A percentile compares a stretch with the other conserved stretches of the same genome.
Conservation (phyloP, 805 yeast species). For the Blastobotrys terrestris region DNA sequence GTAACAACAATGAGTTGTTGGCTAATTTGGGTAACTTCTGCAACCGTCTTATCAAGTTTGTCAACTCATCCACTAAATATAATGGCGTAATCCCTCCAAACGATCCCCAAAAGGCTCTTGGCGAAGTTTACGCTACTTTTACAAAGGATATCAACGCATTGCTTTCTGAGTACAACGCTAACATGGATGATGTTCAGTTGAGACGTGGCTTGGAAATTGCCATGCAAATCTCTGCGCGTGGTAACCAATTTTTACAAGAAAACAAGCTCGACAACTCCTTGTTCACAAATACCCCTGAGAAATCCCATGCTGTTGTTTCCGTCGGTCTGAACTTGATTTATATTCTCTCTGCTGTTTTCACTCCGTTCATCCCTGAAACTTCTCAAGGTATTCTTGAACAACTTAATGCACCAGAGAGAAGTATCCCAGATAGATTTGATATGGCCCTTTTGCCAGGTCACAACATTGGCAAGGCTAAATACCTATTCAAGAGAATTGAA, state of each 20-base stretch:
- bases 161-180: constrained; percentile 54
- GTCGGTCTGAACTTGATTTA: constrained; percentile 86
- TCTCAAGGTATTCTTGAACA: constrained; percentile 63
- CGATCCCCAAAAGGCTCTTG: constrained; percentile 31
- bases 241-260: constrained; percentile 93
- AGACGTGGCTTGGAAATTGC: constrained; percentile 89
- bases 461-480: constrained; percentile 83
- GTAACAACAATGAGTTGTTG: constrained; percentile 87
- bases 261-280: constrained; percentile 88
- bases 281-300: constrained; percentile 66
- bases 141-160: constrained; percentile 56
- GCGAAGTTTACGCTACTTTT: constrained; percentile 37
- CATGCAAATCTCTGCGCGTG: constrained; percentile 86
- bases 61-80: constrained; percentile 63
- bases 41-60: constrained; percentile 87
- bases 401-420: constrained; percentile 73
- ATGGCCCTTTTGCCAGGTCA: constrained; percentile 72
- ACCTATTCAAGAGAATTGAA: constrained; percentile 87
- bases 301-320: constrained; percentile 87
- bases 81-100: constrained; percentile 74
- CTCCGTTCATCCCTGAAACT: constrained; percentile 90
- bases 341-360: constrained; percentile 71
- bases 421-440: constrained; percentile 71
- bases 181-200: constrained; percentile 72
- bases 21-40: constrained; percentile 97